phyloP scores from a whole-genome alignment of 768 basidiomycete species.

The Flagelloscypha sp. region DNA sequence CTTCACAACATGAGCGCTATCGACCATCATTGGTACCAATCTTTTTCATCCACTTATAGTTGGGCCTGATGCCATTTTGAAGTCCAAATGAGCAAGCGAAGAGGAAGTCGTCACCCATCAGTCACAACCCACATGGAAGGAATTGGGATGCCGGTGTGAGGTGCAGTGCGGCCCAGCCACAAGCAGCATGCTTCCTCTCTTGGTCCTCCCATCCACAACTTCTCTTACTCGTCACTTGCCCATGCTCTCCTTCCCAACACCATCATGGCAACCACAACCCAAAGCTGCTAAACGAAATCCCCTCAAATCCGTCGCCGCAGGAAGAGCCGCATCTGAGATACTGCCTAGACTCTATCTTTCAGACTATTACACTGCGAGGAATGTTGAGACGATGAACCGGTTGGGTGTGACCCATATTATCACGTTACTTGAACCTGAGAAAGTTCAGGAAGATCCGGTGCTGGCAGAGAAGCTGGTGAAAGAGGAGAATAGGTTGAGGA shows the following conservation, averaged over 20 bases:
- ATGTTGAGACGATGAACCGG: conserved; percentile 35
- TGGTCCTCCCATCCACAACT: background rate
- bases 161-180: too few species aligned
- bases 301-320: conserved; percentile 7
- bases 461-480: too few species aligned
- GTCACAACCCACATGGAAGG: too few species aligned
- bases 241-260: conserved; percentile 25
- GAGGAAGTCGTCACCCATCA: too few species aligned
- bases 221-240: background rate
- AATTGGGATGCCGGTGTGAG: too few species aligned
- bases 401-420: conserved; percentile 72
- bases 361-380: conserved; percentile 47
- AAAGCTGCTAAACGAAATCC: conserved; percentile 7
- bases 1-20: too few species aligned
- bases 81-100: too few species aligned
- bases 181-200: too few species aligned
- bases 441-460: conserved; percentile 34
- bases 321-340: conserved; percentile 23
- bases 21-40: too few species aligned
- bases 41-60: too few species aligned
- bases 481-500: conserved; percentile 38
- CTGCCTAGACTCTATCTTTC: conserved; percentile 54
- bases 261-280: conserved; percentile 16
- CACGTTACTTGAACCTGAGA: conserved; percentile 51
- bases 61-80: too few species aligned